Evolutionary conservation across 306 rosid species (phyloP), one percentile per base, ranked within the genome.

Genomic region (Dalbergia oliveri): DNA sequence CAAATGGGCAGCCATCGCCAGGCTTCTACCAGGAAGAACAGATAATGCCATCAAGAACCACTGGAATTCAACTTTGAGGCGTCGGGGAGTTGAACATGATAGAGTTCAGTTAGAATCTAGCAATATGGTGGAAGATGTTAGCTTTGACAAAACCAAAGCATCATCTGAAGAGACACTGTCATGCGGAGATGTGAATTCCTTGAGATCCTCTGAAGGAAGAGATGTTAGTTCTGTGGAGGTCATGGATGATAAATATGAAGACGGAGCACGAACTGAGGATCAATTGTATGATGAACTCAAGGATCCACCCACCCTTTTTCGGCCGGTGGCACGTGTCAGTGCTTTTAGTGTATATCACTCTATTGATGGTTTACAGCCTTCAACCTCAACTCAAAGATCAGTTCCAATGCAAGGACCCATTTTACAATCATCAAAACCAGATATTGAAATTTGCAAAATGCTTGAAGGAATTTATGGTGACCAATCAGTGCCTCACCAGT

Each of bases 11-110:
- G 96, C 90, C 37, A 94, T 94, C 16, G 95, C 98, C 14, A 82
- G 88, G 87, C 92, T 90, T 83, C 82, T 94, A 67, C 90, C 91
- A 8, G 98, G 98, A 64, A 88, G 98, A 89, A 94, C 97, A 6
- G 98, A 94, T 73, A 94, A 91, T 76, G 93, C 98, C 68, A 94
- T 94, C 63, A 94, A 94, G 84, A 94, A 94, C 71, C 98, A 94
- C 66, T 94, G 98, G 98, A 94, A 94, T 83, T 92, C 98, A 66
- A 94, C 96, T 47, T 80, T 94, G 81, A 88, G 91, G 90, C 98
- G 96, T 19, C 88, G 89, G 18, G 84, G 93, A 66, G 70, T 80
- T 57, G 93, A 87, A 45, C 75, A 59, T 83, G 94, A 80, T 61
- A 95, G 75, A 69, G 69, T 81, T 11, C 90, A 86, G 86, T 69